Evolutionary conservation across 1,284 basidiomycete species (phyloP), one percentile per base, ranked within the genome.

Genomic region (Apiotrichum sp.): DNA sequence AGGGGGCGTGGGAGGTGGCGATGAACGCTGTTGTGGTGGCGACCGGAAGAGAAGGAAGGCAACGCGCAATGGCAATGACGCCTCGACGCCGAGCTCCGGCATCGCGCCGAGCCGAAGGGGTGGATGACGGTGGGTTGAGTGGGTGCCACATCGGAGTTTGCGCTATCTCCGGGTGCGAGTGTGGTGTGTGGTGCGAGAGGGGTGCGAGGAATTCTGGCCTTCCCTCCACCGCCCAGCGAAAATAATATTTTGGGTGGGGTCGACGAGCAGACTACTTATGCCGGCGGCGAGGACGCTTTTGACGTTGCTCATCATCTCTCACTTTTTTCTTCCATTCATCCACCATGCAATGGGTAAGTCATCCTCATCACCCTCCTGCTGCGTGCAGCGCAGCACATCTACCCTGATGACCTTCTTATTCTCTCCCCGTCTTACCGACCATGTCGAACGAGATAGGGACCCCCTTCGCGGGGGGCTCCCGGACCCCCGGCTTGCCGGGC

Each of bases 401-500:
- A 43, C 39, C 42, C 59, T 62, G 74, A 77, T 77, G 74, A 77
- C 72, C 74, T 75, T 74, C 71, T 38, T 67, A 73, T 70, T 74
- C 75, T 77, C 75, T 75, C 75, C 75, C 75, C 75, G 75, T 77
- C 75, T 75, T 67, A 77, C 66, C 75, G 75, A 77, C 75, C 75
- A 77, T 77, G 75, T 68, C 73, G 75, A 77, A 75, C 63, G 73
- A 77, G 75, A 65, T 69, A 71, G 73, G 69, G 61, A 61, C 63
- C 66, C 69, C 72, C 74, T 75, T 75, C 73, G 73, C 73, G 66
- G 75, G 72, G 70, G 66, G 59, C 64, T 63, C 55, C 66, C 62
- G 70, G 69, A 71, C 55, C 70, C 72, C 65, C n/a, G 11, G 22
- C 11, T n/a, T 57, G 65, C 60, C 68, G 69, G 66, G 70, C 71